Base-by-base conservation (phyloP, 768 basidiomycete species). In the Mycena amicta region DNA sequence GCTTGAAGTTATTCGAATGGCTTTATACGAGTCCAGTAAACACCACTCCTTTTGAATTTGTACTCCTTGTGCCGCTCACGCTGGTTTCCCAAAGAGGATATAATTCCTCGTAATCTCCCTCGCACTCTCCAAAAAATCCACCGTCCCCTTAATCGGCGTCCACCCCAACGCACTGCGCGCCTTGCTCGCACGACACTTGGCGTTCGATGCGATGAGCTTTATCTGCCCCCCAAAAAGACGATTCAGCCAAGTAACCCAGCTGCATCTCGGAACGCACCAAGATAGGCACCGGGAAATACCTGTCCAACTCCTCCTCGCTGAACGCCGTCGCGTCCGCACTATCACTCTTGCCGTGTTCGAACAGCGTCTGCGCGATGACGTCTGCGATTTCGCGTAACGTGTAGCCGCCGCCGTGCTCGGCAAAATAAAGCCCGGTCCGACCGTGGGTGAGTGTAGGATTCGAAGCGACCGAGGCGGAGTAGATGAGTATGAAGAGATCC, bases 381-480 rank as follows among this genome's bases (percentile, higher is more conserved):
- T 54, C 31, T 18, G 50, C n/a, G 12, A 67, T 50, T 12, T 67
- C 64, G 27, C 28, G 33, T 30, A 63, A 22, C 33, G 41, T 49
- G 52, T 70, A 47, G 41, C 60, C 56, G 40, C 64, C 65, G 40
- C 62, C 63, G 26, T 61, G 63, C 43, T 61, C 66, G 27, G 62
- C 67, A 41, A 70, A 71, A 61, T 68, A 70, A 11, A 65, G 62
- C 2, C 70, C 68, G 27, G 58, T 59, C 12, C 60, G 60, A 2
- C 70, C 68, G 33, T 68, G 67, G 2, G 53, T 63, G 16, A 66
- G 60, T 22, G 33, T 53, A 3, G 51, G 50, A 15, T 39, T 62
- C 31, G 29, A 43, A n/a, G 57, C 54, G 12, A 68, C 66, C n/a
- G 56, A 45, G 1, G 67, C 65, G 20, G 58, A 54, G 47, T 55